phyloP scores from a whole-genome alignment of 2,329 filamentous ascomycete species.

The Rhinocladiella mackenziei region DNA sequence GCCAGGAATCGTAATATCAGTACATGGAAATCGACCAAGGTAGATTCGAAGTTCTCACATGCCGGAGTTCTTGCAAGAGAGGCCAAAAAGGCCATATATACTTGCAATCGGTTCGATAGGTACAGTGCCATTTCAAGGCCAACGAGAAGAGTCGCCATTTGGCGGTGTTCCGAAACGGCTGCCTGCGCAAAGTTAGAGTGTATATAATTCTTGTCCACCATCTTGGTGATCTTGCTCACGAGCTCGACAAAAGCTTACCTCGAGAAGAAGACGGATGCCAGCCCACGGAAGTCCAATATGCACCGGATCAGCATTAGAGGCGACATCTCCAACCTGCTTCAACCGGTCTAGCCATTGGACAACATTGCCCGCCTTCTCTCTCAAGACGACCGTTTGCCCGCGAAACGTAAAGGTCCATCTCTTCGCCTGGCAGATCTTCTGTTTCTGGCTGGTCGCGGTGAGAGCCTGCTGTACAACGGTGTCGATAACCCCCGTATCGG shows the following conservation, averaged over 20 bases:
- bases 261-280: not conserved
- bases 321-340: not conserved
- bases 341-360: not conserved
- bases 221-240: too few relatives aligned
- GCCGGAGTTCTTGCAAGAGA: not conserved
- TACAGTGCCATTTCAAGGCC: conserved; percentile 9
- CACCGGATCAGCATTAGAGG: not conserved
- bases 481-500: not conserved
- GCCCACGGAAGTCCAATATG: not conserved
- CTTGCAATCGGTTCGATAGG: conserved; percentile 8
- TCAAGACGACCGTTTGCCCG: not conserved
- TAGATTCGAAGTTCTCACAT: conserved; percentile 4
- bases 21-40: conserved; percentile 12
- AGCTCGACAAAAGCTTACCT: too few relatives aligned
- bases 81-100: conserved; percentile 9
- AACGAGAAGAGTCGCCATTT: conserved; percentile 8
- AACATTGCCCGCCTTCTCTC: not conserved
- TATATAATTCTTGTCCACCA: not conserved
- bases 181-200: conserved; percentile 11
- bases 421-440: not conserved
- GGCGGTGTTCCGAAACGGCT: conserved; percentile 5
- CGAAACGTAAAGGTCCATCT: not conserved
- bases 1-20: conserved; percentile 17
- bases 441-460: not conserved
- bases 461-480: not conserved